phyloP scores from a whole-genome alignment of 208 protist species.

The Naegleria lovaniensis region DNA sequence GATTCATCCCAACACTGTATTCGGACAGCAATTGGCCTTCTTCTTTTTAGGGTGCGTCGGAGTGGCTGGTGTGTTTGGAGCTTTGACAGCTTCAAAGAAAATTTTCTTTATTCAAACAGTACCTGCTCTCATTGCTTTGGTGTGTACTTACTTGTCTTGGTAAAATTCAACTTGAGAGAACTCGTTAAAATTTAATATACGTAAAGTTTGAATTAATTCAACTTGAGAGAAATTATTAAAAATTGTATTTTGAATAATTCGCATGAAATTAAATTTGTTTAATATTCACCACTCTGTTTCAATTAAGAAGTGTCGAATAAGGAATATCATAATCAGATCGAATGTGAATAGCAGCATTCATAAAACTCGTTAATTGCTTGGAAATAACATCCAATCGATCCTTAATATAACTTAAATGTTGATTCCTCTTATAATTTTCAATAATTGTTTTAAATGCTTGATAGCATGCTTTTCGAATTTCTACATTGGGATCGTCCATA shows the following conservation, averaged over 20 bases:
- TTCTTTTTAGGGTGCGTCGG: not conserved
- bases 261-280: too few species aligned
- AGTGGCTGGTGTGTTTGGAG: not conserved
- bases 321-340: not conserved
- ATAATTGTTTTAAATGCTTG: not conserved
- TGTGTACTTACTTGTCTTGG: too few species aligned
- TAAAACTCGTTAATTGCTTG: not conserved
- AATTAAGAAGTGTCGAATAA: not conserved
- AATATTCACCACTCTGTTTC: too few species aligned
- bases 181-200: too few species aligned
- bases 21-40: not conserved
- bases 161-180: too few species aligned
- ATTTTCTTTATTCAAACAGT: not conserved
- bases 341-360: not conserved
- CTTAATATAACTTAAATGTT: not conserved
- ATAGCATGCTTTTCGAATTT: not conserved
- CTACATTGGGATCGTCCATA: not conserved
- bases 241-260: too few species aligned
- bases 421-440: not conserved
- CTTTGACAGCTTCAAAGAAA: not conserved
- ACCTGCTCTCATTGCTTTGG: not conserved
- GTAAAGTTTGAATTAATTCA: too few species aligned
- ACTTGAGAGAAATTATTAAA: too few species aligned
- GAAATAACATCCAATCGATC: not conserved
- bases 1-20: not conserved